Percentiles rank a stretch among this genome's conserved stretches.
Evolutionary conservation across 345 rosid species (phyloP).

Genomic region (Punica granatum): DNA sequence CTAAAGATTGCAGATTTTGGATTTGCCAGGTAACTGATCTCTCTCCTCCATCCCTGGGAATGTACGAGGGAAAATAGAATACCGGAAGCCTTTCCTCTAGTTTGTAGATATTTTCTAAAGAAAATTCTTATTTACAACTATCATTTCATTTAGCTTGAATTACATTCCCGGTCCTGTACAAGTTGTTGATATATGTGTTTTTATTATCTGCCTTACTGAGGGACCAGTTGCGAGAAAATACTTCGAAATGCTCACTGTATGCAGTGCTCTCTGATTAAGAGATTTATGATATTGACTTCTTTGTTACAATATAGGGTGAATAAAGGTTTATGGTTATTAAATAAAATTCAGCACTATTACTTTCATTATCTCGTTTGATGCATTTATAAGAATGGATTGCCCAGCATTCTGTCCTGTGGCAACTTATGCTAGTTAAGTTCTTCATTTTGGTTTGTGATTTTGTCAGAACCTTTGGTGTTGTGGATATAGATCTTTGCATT

Average conservation of each 20-base stretch:
- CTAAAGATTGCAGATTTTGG: slow-evolving; percentile 99
- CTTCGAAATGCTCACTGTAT: background rate
- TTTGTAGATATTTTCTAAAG: background rate
- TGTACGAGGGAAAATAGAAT: background rate
- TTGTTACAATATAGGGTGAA: no score
- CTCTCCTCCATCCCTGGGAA: background rate
- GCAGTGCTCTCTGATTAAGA: background rate
- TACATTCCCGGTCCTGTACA: background rate
- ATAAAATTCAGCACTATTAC: no score
- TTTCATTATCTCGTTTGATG: no score
- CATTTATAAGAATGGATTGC: no score
- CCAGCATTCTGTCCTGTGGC: no score
- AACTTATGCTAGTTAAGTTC: no score
- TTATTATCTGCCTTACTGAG: background rate
- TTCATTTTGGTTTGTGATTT: no score
- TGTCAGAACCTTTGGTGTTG: no score
- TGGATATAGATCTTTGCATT: no score
- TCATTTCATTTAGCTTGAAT: background rate
- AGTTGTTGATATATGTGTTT: background rate
- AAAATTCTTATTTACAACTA: background rate
- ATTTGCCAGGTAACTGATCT: slow-evolving; percentile 75
- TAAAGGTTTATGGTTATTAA: no score
- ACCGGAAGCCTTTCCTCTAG: background rate
- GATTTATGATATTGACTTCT: background rate
- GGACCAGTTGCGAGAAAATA: background rate